Evolutionary conservation across 768 basidiomycete genomes (phyloP), one percentile per base, ranked within the genome.

Genomic region (Russula vinacea): DNA sequence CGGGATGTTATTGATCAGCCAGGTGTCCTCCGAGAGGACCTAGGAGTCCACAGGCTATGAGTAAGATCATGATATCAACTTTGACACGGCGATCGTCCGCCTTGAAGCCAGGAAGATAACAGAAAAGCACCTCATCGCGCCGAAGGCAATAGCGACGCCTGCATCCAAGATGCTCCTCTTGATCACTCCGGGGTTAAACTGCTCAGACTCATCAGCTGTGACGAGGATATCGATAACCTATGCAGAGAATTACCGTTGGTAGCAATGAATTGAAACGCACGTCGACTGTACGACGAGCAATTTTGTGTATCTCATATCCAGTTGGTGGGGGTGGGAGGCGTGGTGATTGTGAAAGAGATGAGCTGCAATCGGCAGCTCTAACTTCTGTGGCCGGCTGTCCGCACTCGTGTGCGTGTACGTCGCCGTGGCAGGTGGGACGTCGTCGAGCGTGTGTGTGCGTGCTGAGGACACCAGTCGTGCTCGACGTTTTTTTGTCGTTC

Each of bases 211-310:
- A 26, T 37, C 45, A 2, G 17, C 1, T n/a, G 54, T n/a, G 44
- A 62, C 14, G 55, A 62, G 33, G 14, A 62, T 26, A 22, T 62
- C 60, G 22, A 62, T 26, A 39, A 55, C 60, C 60, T 62, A 17
- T 2, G 45, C 37, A n/a, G 26, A 11, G 11, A 26, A 58, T 59
- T 6, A n/a, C 11, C n/a, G 3, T 29, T 16, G 17, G 8, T 8
- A 7, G 33, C 3, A 1, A 17, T 9, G 19, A 2, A 8, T 40
- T 2, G 4, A 24, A 50, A 16, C 17, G 44, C 33, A 49, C 44
- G 40, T 32, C 13, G 44, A 50, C n/a, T 3, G 60, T 62, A 22
- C 60, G 53, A 29, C 60, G 60, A 24, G 60, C 26, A 16, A 53
- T 60, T n/a, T 33, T 61, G 32, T 52, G 33, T 33, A 61, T 55